Evolutionary conservation across 139 green algal species (phyloP), one percentile per base, ranked within the genome.

Genomic region (Chlorella sp.): DNA sequence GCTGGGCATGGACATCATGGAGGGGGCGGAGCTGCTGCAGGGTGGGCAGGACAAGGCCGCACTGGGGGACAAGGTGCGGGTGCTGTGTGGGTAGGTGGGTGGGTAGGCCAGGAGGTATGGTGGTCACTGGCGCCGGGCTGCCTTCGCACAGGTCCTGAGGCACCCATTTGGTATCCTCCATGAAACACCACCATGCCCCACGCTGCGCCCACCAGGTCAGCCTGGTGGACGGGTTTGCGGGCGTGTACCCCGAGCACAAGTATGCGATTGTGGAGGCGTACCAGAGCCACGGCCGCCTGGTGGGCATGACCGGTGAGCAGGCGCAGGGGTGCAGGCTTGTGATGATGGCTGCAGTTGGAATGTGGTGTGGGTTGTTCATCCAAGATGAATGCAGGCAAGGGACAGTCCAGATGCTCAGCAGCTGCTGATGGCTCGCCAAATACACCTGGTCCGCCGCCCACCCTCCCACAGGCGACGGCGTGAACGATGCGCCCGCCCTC

Each of bases 401-500:
- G 56, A 65, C 3, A 24, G 56, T 20, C 13, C n/a, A n/a, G 7
- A 24, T 65, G 56, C 56, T 24, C 7, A 65, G 56, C 56, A 16
- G 3, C 22, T 24, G 56, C 7, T n/a, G n/a, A n/a, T n/a, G n/a
- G n/a, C n/a, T n/a, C n/a, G n/a, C n/a, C n/a, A n/a, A n/a, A n/a
- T n/a, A n/a, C n/a, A n/a, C n/a, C n/a, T n/a, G n/a, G n/a, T n/a
- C n/a, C 38, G 7, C 40, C 22, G 34, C 41, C 26, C 36, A 17
- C 38, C 17, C 68, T 16, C 36, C 68, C 14, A 41, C 72, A 80
- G 73, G 91, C 43, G 92, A 96, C 70, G 93, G 93, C 81, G 95
- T 98, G 38, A 98, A 98, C 82, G 95, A 98, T 73, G 95, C 95
- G 1, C 95, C 95, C 38, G 95, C 95, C 0, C 91, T 98, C 24